These are phyloP conservation scores for Dryas octopetala DNA, from an alignment of 306 rosid species.

Conservation along the genomic window DNA sequence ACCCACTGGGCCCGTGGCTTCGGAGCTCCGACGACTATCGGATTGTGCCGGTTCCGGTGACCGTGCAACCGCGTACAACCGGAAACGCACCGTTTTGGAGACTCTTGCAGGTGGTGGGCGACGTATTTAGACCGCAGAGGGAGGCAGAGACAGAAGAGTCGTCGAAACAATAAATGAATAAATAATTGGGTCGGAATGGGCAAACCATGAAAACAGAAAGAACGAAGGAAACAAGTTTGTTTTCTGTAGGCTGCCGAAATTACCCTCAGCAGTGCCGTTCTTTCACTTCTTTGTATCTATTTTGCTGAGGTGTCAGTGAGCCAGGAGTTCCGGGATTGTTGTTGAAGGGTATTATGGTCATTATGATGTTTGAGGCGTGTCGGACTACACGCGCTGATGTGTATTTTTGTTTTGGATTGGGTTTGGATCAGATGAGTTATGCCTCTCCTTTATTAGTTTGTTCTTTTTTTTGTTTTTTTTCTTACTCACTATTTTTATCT, in stretches of 20 bases:
- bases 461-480: no score
- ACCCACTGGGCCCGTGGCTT: background rate
- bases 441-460: no score
- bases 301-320: background rate
- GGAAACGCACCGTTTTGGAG: slow-evolving; percentile 9
- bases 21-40: slow-evolving; percentile 15
- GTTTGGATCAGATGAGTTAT: background rate
- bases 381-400: background rate
- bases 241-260: background rate
- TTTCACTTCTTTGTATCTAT: no score
- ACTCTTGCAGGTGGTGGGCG: background rate
- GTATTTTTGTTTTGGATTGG: background rate
- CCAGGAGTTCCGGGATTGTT: no score
- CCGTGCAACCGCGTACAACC: background rate
- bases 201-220: background rate
- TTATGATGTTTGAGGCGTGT: background rate
- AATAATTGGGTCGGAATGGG: background rate
- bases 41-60: background rate
- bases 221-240: background rate
- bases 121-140: background rate
- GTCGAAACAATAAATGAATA: background rate
- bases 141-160: background rate
- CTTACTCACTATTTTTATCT: no score
- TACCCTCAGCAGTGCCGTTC: slow-evolving; percentile 6
- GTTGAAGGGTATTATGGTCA: background rate